These are phyloP conservation scores for Thelonectria discophora DNA, from an alignment of 2,329 filamentous ascomycete genomes.

Conservation along the genomic window DNA sequence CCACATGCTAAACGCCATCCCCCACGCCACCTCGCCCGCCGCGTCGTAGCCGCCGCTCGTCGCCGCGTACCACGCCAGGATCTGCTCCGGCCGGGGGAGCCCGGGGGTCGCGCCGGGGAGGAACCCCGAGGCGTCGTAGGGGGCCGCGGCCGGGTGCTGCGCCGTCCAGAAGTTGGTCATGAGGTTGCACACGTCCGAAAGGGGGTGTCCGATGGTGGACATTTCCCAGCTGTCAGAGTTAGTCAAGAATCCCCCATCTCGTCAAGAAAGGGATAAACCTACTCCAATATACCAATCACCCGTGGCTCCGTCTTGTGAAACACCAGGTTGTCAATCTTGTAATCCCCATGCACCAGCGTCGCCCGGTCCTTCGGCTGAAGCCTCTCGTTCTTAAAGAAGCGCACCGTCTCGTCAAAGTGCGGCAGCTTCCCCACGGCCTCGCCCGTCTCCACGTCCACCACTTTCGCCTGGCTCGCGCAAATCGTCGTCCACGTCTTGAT, in stretches of 20 bases:
- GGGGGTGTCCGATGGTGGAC: constrained; percentile 95
- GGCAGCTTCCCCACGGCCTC: constrained; percentile 83
- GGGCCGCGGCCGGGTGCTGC: constrained; percentile 34
- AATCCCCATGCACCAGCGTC: constrained; percentile 91
- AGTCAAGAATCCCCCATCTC: not conserved
- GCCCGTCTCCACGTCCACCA: constrained; percentile 79
- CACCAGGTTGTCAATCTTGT: constrained; percentile 91
- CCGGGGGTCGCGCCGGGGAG: constrained; percentile 71
- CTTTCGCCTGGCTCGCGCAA: constrained; percentile 77
- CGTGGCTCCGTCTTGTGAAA: constrained; percentile 89
- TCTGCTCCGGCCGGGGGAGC: constrained; percentile 57
- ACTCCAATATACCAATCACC: constrained; percentile 93
- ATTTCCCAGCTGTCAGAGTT: constrained; percentile 80
- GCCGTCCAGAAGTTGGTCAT: constrained; percentile 53
- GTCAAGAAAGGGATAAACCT: constrained; percentile 43
- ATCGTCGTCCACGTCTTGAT: constrained; percentile 84
- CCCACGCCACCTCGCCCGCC: constrained; percentile 66
- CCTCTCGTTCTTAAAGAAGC: constrained; percentile 75
- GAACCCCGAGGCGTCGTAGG: constrained; percentile 60
- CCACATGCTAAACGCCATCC: constrained; percentile 70
- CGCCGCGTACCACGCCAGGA: constrained; percentile 53
- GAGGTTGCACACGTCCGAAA: constrained; percentile 90
- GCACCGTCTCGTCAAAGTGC: constrained; percentile 80
- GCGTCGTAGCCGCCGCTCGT: constrained; percentile 78
- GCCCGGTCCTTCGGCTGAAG: constrained; percentile 80